Evolutionary conservation across 768 basidiomycete genomes (phyloP).

Genomic region (Lactifluus piperatus): DNA sequence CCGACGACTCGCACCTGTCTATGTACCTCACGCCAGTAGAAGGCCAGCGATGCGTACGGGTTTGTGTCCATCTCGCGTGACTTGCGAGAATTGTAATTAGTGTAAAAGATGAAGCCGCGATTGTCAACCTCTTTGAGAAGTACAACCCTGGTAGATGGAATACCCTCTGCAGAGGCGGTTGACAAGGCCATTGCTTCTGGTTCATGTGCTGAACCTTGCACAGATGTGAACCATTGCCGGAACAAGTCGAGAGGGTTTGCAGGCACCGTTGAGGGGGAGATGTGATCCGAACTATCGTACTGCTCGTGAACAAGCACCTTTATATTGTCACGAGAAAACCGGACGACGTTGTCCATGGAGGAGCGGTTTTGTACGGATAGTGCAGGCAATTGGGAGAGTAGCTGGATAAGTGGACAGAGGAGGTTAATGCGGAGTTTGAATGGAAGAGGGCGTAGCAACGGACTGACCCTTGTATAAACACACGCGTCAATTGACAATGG

Average conservation of each 20-base stretch:
- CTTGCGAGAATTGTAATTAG: constrained; percentile 94
- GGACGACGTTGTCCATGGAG: constrained; percentile 27
- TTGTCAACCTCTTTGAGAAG: constrained; percentile 86
- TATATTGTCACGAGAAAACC: constrained; percentile 45
- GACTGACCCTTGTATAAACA: too few relatives aligned
- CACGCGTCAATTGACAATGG: too few relatives aligned
- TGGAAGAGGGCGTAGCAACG: too few relatives aligned
- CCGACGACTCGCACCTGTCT: constrained; percentile 81
- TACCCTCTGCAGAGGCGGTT: constrained; percentile 58
- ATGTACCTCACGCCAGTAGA: constrained; percentile 87
- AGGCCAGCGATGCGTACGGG: constrained; percentile 72
- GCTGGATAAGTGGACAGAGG: too few relatives aligned
- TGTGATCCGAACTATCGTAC: constrained; percentile 58
- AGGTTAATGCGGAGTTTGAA: too few relatives aligned
- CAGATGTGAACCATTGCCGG: constrained; percentile 74
- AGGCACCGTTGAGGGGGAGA: constrained; percentile 52
- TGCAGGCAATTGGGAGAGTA: neutral
- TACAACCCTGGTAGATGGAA: constrained; percentile 85
- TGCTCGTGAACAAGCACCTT: constrained; percentile 68
- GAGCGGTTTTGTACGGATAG: constrained; percentile 30
- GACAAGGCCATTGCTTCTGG: constrained; percentile 88
- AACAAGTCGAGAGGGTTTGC: constrained; percentile 80
- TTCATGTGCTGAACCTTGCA: constrained; percentile 57
- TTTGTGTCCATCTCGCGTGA: constrained; percentile 70
- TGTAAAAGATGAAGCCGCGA: constrained; percentile 91